Conservation (phyloP, 306 rosid genomes). For the Lathyrus tuberosus region DNA sequence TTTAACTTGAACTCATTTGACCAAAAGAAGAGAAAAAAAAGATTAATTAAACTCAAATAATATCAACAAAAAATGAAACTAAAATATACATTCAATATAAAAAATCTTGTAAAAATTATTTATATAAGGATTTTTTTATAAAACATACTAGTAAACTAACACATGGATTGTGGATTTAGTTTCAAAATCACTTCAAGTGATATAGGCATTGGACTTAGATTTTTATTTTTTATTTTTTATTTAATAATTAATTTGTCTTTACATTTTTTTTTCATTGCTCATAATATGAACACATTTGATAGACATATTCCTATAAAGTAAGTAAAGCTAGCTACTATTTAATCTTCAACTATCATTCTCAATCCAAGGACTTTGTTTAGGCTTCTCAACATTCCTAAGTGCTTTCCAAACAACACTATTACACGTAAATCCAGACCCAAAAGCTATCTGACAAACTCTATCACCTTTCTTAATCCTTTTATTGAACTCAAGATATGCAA, state of each 20-base stretch:
- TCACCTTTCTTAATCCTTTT: constrained; percentile 51
- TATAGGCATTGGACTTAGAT: too few relatives aligned
- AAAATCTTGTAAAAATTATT: too few relatives aligned
- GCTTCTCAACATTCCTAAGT: constrained; percentile 43
- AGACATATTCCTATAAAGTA: neutral
- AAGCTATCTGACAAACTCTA: constrained; percentile 60
- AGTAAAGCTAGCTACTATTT: neutral
- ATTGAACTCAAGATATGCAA: constrained; percentile 59
- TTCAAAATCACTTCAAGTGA: neutral
- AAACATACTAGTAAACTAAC: too few relatives aligned
- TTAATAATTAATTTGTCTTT: neutral
- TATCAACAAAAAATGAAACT: too few relatives aligned
- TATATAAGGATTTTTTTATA: too few relatives aligned
- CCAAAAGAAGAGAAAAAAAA: too few relatives aligned
- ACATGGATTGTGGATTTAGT: too few relatives aligned
- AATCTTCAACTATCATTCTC: constrained; percentile 16
- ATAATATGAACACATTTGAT: neutral
- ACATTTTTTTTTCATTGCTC: neutral
- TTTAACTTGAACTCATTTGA: too few relatives aligned
- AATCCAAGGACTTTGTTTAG: constrained; percentile 58
- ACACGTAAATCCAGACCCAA: constrained; percentile 58
- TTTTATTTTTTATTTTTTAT: neutral
- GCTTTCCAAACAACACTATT: constrained; percentile 64
- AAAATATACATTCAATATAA: too few relatives aligned
- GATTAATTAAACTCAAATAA: too few relatives aligned